Base-by-base conservation (phyloP, 2,329 filamentous ascomycete genomes). In the Tolypocladium pustulatum region DNA sequence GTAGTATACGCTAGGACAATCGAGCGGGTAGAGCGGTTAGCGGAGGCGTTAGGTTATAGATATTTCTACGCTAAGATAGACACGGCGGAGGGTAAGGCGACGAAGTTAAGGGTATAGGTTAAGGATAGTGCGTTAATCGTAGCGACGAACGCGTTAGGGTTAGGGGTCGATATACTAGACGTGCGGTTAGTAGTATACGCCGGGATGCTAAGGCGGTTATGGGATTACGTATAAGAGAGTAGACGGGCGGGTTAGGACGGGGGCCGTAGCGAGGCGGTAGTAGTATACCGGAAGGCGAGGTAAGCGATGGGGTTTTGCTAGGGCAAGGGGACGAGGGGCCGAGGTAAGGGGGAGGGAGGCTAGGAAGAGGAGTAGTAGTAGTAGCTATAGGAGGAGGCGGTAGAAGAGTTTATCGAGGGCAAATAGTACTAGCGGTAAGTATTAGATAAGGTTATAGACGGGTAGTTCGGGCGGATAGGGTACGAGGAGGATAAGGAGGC, bases 401-500 rank as follows among this genome's bases (percentile, higher is more conserved):
- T 27, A 40, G 13, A 7, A 10, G 32, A 52, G 22, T 54, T 57
- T 30, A 51, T 57, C 20, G 17, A 55, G 27, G 57, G 60, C 32
- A 34, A 36, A 34, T 55, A 15, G 25, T 58, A 27, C 22, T 27
- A 40, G 22, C 52, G 53, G 30, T 15, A 53, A n/a, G 41, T 59
- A 34, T 54, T 61, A 22, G 55, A 59, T 41, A 25, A 22, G 30
- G 34, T 58, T n/a, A 61, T 61, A n/a, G 53, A 61, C 43, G 38
- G 55, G 9, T n/a, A 15, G 38, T 41, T 37, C 17, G 55, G 54
- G 15, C 20, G 27, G 25, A n/a, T 36, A 6, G 37, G 36, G 25
- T 59, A 40, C 53, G 32, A 57, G 38, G 37, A 36, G 30, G 60
- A 37, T 10, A 53, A 61, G 30, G 60, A 59, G 55, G 30, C 25